A percentile compares a stretch with the other conserved stretches of the same genome.
These are phyloP conservation scores for Blastobotrys malaysiensis DNA, from an alignment of 1,139 yeast species.

Conservation along the genomic window DNA sequence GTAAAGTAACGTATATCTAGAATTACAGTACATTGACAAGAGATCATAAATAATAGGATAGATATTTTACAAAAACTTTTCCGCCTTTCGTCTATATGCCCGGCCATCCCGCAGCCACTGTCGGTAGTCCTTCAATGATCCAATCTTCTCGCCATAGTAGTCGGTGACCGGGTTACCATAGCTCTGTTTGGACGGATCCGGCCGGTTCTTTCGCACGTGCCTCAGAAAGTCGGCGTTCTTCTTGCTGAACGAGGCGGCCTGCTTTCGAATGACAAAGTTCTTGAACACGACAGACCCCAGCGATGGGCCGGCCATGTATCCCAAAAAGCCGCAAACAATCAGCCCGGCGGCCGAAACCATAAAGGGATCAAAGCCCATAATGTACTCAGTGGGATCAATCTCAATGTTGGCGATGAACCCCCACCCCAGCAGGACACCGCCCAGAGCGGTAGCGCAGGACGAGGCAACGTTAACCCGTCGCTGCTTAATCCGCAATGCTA, in stretches of 20 bases:
- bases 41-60: background rate
- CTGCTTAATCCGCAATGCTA: slow-evolving; percentile 67
- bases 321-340: slow-evolving; percentile 72
- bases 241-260: slow-evolving; percentile 35
- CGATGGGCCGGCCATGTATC: slow-evolving; percentile 79
- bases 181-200: slow-evolving; percentile 89
- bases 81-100: slow-evolving; percentile 80
- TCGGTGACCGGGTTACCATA: slow-evolving; percentile 96
- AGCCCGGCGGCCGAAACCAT: slow-evolving; percentile 49
- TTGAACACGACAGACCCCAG: slow-evolving; percentile 70
- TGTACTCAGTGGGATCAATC: slow-evolving; percentile 74
- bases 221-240: slow-evolving; percentile 72
- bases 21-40: background rate
- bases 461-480: slow-evolving; percentile 63
- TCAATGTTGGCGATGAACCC: slow-evolving; percentile 71
- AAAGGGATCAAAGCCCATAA: slow-evolving; percentile 83
- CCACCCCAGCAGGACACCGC: slow-evolving; percentile 71
- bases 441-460: slow-evolving; percentile 60
- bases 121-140: slow-evolving; percentile 77
- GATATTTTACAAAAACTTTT: slow-evolving; percentile 56
- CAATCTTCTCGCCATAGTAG: slow-evolving; percentile 93
- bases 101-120: slow-evolving; percentile 96
- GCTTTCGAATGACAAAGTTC: slow-evolving; percentile 42
- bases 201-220: slow-evolving; percentile 72
- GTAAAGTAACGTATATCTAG: too few relatives aligned